Evolutionary conservation across 2,329 filamentous ascomycete genomes (phyloP).

Genomic region (Scedosporium minutisporum): DNA sequence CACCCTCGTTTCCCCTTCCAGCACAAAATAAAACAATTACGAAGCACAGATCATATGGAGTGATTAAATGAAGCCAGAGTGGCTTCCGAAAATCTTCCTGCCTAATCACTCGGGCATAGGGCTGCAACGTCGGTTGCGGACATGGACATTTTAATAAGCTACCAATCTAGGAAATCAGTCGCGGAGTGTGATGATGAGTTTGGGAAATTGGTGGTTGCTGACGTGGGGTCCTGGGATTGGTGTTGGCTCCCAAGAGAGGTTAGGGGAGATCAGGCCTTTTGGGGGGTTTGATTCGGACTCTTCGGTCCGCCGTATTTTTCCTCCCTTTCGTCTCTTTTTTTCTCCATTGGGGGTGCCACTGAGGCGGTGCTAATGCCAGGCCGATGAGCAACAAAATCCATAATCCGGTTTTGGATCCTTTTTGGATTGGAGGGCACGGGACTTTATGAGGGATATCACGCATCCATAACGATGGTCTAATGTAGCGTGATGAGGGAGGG

Average conservation of each 20-base stretch:
- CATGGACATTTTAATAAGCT: neutral
- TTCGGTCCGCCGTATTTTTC: neutral
- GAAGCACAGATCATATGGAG: too few species aligned
- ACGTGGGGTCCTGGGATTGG: neutral
- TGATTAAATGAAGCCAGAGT: too few species aligned
- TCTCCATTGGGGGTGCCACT: neutral
- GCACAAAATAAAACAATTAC: too few species aligned
- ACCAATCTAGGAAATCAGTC: neutral
- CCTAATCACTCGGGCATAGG: neutral
- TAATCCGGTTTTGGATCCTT: neutral
- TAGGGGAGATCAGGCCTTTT: too few species aligned
- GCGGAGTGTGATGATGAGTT: neutral
- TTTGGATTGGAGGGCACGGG: neutral
- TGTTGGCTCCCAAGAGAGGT: neutral
- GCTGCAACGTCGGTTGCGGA: neutral
- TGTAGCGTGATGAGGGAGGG: neutral
- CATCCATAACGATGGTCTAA: neutral
- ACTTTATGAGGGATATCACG: neutral
- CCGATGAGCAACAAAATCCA: neutral
- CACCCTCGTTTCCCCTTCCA: too few species aligned
- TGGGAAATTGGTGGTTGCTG: neutral
- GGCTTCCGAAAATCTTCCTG: neutral
- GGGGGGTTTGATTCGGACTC: neutral
- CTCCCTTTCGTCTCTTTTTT: neutral
- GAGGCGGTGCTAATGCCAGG: neutral